Percentiles rank a stretch among this genome's conserved stretches.
These are phyloP conservation scores for Aspergillus leporis DNA, from an alignment of 495 filamentous ascomycete species.

Conservation along the genomic window DNA sequence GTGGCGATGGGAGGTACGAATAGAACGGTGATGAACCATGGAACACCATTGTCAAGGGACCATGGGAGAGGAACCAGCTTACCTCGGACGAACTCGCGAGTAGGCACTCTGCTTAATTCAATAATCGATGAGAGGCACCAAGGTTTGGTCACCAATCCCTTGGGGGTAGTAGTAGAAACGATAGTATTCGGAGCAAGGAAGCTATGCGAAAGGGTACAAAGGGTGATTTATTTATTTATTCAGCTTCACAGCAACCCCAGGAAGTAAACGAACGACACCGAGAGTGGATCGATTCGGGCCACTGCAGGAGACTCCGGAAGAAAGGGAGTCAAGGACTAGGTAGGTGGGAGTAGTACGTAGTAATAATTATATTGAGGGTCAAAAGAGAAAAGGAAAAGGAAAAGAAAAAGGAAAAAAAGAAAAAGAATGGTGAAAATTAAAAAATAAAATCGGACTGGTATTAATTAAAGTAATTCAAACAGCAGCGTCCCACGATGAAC, in stretches of 20 bases:
- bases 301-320: background rate
- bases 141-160: background rate
- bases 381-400: background rate
- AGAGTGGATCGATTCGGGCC: background rate
- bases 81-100: background rate
- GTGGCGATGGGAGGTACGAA: slow-evolving; percentile 4
- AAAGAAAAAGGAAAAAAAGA: slow-evolving; percentile 3
- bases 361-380: background rate
- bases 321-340: background rate
- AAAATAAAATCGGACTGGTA: background rate
- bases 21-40: slow-evolving; percentile 6
- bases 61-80: slow-evolving; percentile 3
- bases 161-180: background rate
- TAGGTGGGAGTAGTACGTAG: background rate
- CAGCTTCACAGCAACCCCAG: background rate
- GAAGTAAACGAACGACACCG: background rate
- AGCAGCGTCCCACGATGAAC: background rate
- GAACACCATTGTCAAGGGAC: background rate
- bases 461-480: background rate
- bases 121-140: background rate
- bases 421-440: background rate
- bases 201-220: background rate
- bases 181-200: background rate
- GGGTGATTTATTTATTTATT: background rate
- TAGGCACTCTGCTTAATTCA: background rate